Percentiles rank a stretch among this genome's conserved stretches.
Evolutionary conservation across 352 stramenopile genomes (phyloP).

Genomic region (Pythium sp.): DNA sequence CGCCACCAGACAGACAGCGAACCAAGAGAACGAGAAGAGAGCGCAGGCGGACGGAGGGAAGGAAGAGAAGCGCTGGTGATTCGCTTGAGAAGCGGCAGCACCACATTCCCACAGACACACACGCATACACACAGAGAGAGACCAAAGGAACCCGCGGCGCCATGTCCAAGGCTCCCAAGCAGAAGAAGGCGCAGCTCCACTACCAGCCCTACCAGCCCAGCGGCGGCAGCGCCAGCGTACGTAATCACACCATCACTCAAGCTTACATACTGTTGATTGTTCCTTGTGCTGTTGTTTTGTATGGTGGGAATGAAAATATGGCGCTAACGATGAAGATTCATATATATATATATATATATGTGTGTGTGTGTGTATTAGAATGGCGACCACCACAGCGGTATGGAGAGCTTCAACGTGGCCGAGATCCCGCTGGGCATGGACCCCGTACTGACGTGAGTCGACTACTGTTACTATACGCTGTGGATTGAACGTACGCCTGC

Average conservation of each 20-base stretch:
- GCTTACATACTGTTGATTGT: not conserved
- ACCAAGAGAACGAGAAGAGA: not conserved
- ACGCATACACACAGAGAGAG: not conserved
- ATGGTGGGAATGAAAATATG: not conserved
- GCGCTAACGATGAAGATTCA: not conserved
- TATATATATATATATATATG: not conserved
- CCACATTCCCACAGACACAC: not conserved
- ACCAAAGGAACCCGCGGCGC: not conserved
- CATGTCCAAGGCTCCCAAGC: constrained; percentile 83
- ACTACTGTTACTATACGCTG: not conserved
- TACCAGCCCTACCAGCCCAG: constrained; percentile 78
- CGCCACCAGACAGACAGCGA: not conserved
- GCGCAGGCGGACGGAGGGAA: not conserved
- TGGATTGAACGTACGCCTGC: not conserved
- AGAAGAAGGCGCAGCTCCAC: constrained; percentile 67
- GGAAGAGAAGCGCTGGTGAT: not conserved
- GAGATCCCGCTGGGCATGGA: constrained; percentile 63
- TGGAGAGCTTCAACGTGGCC: constrained; percentile 44
- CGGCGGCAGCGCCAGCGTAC: constrained; percentile 13
- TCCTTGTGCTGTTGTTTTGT: not conserved
- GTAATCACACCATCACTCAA: constrained; percentile 20
- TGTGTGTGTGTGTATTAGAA: constrained; percentile 17
- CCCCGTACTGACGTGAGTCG: constrained; percentile 63
- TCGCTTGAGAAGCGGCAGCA: not conserved
- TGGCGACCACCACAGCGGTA: constrained; percentile 23